Base-by-base conservation (phyloP, 2,329 filamentous ascomycete species). In the Talaromyces sp. region DNA sequence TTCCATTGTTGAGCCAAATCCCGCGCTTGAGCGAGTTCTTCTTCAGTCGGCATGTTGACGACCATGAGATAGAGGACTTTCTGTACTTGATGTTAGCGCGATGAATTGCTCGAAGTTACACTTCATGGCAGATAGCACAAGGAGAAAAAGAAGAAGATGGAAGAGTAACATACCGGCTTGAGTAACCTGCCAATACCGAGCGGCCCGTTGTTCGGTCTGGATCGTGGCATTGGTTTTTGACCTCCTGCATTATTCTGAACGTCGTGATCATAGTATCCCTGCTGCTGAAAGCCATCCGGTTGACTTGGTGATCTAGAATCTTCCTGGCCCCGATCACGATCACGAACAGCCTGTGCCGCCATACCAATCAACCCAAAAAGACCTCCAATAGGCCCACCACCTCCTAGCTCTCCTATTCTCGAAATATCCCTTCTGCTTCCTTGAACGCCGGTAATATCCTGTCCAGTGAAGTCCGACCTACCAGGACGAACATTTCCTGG, bases 61-160 rank as follows among this genome's bases (percentile, higher is more conserved):
- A 82, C 75, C 69, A 80, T 76, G 56, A 82, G 62, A 61, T 81
- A 82, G 22, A 81, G 62, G 11, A 81, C 77, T 67, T 80, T 74
- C 75, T 54, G 21, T 7, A 19, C 7, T 28, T 31, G n/a, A 31
- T 2, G 6, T 46, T 33, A 46, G 43, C 13, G 10, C 10, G 39
- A 41, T 2, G 2, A n/a, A 5, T 19, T 41, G n/a, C n/a, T 41
- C 39, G 19, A 15, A 17, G 8, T 41, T 41, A 19, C 17, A 7
- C 25, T 28, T 28, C 25, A 3, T 3, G 25, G 25, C 7, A 28
- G 25, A 28, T 28, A 7, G 25, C 3, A 28, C 4, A 28, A 7
- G 25, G 7, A 28, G 25, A 28, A 28, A 3, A 28, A 28, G 7
- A 28, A 11, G 19, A 43, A 15, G 19, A 1, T 5, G 22, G 31